Conservation (phyloP, 306 rosid species). For the Cucurbita argyrosperma region DNA sequence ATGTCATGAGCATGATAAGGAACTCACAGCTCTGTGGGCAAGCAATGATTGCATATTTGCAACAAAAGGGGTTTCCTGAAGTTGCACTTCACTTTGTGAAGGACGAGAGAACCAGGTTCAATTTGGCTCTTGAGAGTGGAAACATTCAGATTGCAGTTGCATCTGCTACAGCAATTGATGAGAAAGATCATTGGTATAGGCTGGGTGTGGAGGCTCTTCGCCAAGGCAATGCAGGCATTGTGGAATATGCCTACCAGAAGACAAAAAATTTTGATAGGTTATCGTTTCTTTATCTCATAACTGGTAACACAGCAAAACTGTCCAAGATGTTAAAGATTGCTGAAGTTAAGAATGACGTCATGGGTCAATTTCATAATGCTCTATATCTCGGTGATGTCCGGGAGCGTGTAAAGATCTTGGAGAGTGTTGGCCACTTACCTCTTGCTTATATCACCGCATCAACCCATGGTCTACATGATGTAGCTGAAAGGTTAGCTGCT, state of each 20-base stretch:
- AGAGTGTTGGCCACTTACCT: conserved; percentile 74
- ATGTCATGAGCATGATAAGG: conserved; percentile 84
- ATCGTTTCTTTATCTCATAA: conserved; percentile 75
- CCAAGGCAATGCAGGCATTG: conserved; percentile 83
- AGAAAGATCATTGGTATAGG: conserved; percentile 86
- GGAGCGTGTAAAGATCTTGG: conserved; percentile 81
- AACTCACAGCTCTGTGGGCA: conserved; percentile 91
- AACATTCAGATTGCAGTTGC: conserved; percentile 86
- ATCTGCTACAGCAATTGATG: conserved; percentile 84
- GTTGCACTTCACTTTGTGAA: conserved; percentile 94
- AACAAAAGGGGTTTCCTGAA: conserved; percentile 88
- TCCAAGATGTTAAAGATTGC: conserved; percentile 95
- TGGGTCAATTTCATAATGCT: conserved; percentile 97
- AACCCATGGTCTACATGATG: conserved; percentile 61
- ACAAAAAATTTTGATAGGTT: conserved; percentile 84
- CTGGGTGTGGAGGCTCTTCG: conserved; percentile 92
- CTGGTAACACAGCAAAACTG: conserved; percentile 68
- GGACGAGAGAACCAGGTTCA: conserved; percentile 79
- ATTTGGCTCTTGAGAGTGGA: conserved; percentile 88
- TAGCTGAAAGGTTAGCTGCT: conserved; percentile 64
- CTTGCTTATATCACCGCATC: conserved; percentile 75
- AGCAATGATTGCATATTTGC: conserved; percentile 88
- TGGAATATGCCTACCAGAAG: conserved; percentile 89
- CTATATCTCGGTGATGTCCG: conserved; percentile 61
- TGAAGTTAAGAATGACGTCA: conserved; percentile 84